Evolutionary conservation across 2,329 filamentous ascomycete genomes (phyloP), one percentile per base, ranked within the genome.

Genomic region (Rutstroemia sp.): DNA sequence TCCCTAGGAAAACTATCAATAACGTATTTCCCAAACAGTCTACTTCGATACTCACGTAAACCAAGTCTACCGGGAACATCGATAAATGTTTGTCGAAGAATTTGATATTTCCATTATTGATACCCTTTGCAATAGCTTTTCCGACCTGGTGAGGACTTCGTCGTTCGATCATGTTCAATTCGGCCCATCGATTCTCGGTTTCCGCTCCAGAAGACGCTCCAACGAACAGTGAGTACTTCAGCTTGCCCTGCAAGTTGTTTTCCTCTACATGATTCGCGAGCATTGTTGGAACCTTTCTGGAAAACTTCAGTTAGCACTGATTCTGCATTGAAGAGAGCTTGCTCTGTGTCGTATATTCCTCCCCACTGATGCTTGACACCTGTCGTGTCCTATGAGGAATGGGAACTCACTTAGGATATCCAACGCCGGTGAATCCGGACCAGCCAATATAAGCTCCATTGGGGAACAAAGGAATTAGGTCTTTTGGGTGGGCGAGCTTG

Each of bases 1-100:
- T 30, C 88, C 88, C 42, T 45, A 78, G 85, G 55, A 49, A 39
- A 49, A 47, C 65, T 59, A 58, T 56, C 19, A 45, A 21, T n/a
- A 19, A 19, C 12, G 25, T 6, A 14, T 21, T 47, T 52, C 38
- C 17, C 21, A 25, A 27, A 14, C 19, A 19, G 39, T 12, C 48
- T 8, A 10, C 39, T 45, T 45, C 55, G 46, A 57, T 63, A 67
- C 74, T 68, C 73, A 84, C 81, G 70, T 94, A 94, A 71, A 92
- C 87, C 62, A 95, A 76, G 69, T 95, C 90, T 40, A 86, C 80
- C 4, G 90, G 90, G 71, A 95, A 95, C 90, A 95, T 95, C 73
- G 86, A 91, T 69, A 95, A 72, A 75, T 95, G 90, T 76, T 95
- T 95, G 72, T 95, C 90, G 70, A 95, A 95, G 73, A 95, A 95